A percentile compares a stretch with the other conserved stretches of the same genome.
These are phyloP conservation scores for Colletotrichum sp. DNA, from an alignment of 2,329 filamentous ascomycete genomes.

Conservation along the genomic window DNA sequence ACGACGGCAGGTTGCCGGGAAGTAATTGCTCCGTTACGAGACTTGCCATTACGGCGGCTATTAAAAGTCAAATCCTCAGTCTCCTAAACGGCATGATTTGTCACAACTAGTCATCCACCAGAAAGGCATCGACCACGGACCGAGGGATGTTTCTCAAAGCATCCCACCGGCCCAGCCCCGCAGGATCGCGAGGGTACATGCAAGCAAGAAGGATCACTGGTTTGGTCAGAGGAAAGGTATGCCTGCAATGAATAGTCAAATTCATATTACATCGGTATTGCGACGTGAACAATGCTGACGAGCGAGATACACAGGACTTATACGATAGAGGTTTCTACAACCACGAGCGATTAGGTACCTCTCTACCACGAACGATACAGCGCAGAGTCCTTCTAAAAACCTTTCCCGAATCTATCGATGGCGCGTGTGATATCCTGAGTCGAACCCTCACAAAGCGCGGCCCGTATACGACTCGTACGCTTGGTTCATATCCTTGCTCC, in stretches of 20 bases:
- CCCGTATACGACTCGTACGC: conserved; percentile 29
- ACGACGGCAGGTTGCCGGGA: not conserved
- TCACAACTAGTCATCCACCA: not conserved
- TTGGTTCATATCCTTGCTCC: conserved; percentile 27
- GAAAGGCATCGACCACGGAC: not conserved
- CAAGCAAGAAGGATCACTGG: not conserved
- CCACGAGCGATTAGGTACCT: not conserved
- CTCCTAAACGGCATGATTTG: not conserved
- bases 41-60: accelerated
- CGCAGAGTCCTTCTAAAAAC: accelerated
- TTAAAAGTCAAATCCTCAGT: not conserved
- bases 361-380: not conserved
- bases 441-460: not conserved
- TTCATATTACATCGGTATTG: accelerated
- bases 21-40: not conserved
- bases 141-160: not conserved
- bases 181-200: not conserved
- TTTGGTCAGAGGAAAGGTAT: not conserved
- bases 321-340: accelerated
- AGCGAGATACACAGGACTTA: not conserved
- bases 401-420: not conserved
- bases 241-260: not conserved
- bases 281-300: not conserved
- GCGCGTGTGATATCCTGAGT: not conserved
- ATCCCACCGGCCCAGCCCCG: not conserved